These are phyloP conservation scores for Lupinus albus DNA, from an alignment of 306 rosid species.

Conservation along the genomic window DNA sequence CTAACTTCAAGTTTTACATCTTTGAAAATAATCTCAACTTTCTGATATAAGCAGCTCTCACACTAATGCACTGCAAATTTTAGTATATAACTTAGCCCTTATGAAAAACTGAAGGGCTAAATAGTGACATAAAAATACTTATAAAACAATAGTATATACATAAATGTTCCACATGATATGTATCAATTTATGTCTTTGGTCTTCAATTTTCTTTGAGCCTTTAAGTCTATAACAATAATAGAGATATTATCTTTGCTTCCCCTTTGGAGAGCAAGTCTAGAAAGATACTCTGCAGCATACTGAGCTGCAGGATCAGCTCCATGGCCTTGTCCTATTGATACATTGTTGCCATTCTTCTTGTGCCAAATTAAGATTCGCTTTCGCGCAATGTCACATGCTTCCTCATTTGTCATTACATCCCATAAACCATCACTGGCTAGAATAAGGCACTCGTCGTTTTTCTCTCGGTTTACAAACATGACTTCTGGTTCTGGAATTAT, in stretches of 20 bases:
- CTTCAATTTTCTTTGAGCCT: constrained; percentile 68
- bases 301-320: constrained; percentile 74
- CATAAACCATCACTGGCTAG: constrained; percentile 83
- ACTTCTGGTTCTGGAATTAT: constrained; percentile 76
- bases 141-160: constrained; percentile 31
- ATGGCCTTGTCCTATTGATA: constrained; percentile 29
- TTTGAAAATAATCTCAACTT: constrained; percentile 1
- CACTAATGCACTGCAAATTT: constrained; percentile 36
- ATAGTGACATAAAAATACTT: constrained; percentile 34
- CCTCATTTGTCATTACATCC: constrained; percentile 84
- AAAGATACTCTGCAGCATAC: constrained; percentile 75
- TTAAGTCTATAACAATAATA: constrained; percentile 75
- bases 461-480: constrained; percentile 51
- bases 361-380: constrained; percentile 79
- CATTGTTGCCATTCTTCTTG: constrained; percentile 55
- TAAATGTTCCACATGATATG: constrained; percentile 34
- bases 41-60: constrained; percentile 3
- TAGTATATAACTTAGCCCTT: constrained; percentile 44
- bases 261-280: constrained; percentile 71
- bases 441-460: constrained; percentile 70
- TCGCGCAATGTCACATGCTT: constrained; percentile 68
- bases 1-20: constrained; percentile 22
- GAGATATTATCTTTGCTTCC: constrained; percentile 85
- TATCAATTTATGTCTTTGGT: constrained; percentile 35
- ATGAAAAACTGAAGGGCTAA: constrained; percentile 49